A percentile compares a stretch with the other conserved stretches of the same genome.
Conservation (phyloP, 1,284 basidiomycete species). For the Sphaerobolus stellatus region DNA sequence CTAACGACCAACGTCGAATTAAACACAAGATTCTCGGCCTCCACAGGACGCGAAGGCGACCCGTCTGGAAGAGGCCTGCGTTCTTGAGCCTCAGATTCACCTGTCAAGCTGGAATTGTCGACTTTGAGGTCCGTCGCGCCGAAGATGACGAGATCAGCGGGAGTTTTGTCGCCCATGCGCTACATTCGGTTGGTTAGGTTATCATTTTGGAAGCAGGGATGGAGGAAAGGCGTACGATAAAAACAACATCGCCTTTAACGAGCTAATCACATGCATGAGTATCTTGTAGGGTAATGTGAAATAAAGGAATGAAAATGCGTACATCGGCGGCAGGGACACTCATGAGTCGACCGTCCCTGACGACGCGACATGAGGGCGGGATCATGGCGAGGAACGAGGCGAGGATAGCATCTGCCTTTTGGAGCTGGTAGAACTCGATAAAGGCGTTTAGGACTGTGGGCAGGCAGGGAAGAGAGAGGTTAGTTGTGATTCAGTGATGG, state of each 20-base stretch:
- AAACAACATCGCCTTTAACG: slow-evolving; percentile 68
- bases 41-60: slow-evolving; percentile 48
- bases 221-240: slow-evolving; percentile 43
- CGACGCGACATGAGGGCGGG: slow-evolving; percentile 61
- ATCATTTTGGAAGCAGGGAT: neutral
- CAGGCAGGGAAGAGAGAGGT: neutral
- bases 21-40: slow-evolving; percentile 68
- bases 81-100: slow-evolving; percentile 69
- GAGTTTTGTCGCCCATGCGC: slow-evolving; percentile 69
- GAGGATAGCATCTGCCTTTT: slow-evolving; percentile 69
- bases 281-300: neutral
- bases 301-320: neutral
- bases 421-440: slow-evolving; percentile 70
- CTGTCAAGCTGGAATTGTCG: slow-evolving; percentile 68
- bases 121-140: slow-evolving; percentile 62
- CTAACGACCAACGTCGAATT: slow-evolving; percentile 68
- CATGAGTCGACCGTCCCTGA: slow-evolving; percentile 58
- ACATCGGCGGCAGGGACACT: slow-evolving; percentile 57
- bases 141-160: slow-evolving; percentile 62
- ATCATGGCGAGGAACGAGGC: slow-evolving; percentile 73
- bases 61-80: slow-evolving; percentile 49
- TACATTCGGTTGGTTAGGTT: slow-evolving; percentile 21
- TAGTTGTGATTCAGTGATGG: neutral
- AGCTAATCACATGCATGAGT: slow-evolving; percentile 31
- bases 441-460: slow-evolving; percentile 54